Evolutionary conservation across 202 grass and related monocot species (phyloP).

Genomic region (Hordeum pubiflorum): DNA sequence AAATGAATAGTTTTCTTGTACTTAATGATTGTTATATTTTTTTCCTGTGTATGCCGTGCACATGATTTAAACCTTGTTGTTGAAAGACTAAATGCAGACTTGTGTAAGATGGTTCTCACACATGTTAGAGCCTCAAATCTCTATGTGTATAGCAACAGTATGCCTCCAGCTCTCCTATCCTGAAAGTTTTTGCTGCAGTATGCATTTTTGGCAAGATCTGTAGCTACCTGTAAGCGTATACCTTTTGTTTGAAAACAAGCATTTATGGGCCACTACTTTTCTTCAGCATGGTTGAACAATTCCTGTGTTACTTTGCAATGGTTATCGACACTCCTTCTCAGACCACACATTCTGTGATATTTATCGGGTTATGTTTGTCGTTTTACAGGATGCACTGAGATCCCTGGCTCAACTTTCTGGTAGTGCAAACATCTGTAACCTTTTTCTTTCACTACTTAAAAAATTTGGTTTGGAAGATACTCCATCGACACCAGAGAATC

Average conservation of each 20-base stretch:
- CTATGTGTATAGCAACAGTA: not conserved
- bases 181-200: not conserved
- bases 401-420: conserved; percentile 56
- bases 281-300: not conserved
- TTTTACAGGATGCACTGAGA: conserved; percentile 66
- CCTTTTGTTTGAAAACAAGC: not conserved
- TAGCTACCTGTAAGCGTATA: not conserved
- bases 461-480: conserved; percentile 54
- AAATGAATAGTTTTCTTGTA: not conserved
- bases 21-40: not conserved
- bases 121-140: not conserved
- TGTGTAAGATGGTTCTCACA: not conserved
- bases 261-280: not conserved
- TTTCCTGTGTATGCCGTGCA: not conserved
- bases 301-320: not conserved
- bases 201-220: not conserved
- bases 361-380: conserved; percentile 9
- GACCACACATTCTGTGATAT: not conserved
- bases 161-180: not conserved
- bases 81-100: not conserved
- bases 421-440: conserved; percentile 42
- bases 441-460: conserved; percentile 75
- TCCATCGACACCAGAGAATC: conserved; percentile 31
- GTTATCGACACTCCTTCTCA: not conserved
- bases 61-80: not conserved